These are phyloP conservation scores for Castanea sativa DNA, from an alignment of 306 rosid genomes.

Conservation along the genomic window DNA sequence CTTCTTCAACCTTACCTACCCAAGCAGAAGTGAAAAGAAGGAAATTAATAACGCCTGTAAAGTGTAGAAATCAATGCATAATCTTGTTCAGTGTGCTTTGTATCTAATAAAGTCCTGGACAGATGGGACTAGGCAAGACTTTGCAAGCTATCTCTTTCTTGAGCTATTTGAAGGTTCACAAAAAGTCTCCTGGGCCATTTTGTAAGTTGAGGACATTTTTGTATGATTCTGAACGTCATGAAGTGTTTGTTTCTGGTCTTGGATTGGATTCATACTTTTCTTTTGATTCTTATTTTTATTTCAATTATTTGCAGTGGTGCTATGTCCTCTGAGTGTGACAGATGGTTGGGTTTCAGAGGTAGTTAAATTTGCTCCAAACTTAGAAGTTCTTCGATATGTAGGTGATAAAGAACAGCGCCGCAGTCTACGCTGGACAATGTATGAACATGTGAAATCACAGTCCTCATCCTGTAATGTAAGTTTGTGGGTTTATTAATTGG, in stretches of 20 bases:
- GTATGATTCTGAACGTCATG: slow-evolving; percentile 18
- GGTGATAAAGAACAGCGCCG: slow-evolving; percentile 77
- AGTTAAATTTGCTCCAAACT: slow-evolving; percentile 64
- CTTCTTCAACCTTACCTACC: not conserved
- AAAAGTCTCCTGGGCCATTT: slow-evolving; percentile 68
- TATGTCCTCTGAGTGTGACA: slow-evolving; percentile 92
- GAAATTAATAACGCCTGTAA: slow-evolving; percentile 3
- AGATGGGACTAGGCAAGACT: slow-evolving; percentile 99
- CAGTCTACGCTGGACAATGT: slow-evolving; percentile 49
- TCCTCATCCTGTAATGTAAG: slow-evolving; percentile 51
- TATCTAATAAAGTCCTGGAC: slow-evolving; percentile 30
- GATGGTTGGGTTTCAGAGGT: slow-evolving; percentile 92
- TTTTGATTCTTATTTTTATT: slow-evolving; percentile 15
- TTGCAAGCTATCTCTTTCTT: slow-evolving; percentile 84
- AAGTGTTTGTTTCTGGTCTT: slow-evolving; percentile 8
- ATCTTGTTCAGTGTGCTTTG: slow-evolving; percentile 18
- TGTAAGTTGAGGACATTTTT: slow-evolving; percentile 56
- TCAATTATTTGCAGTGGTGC: slow-evolving; percentile 58
- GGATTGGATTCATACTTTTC: slow-evolving; percentile 10
- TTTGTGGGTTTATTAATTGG: not conserved
- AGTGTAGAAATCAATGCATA: slow-evolving; percentile 11
- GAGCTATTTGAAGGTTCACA: slow-evolving; percentile 68
- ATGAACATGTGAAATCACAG: slow-evolving; percentile 44
- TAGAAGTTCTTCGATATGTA: slow-evolving; percentile 66
- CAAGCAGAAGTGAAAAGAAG: slow-evolving; percentile 21